Conservation (phyloP, 2,329 filamentous ascomycete genomes). For the Trichoderma sp. region DNA sequence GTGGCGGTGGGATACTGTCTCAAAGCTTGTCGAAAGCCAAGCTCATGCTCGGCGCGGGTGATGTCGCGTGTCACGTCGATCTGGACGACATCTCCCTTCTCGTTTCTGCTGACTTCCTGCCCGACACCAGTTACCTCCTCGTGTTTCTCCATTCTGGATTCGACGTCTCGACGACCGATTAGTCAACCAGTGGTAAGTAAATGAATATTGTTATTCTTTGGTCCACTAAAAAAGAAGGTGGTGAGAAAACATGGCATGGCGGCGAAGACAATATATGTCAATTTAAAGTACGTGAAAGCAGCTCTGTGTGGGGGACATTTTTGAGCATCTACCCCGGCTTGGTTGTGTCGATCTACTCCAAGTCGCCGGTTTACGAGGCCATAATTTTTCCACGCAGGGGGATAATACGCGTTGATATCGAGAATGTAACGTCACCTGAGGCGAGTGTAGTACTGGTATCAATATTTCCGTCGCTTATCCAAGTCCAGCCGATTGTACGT, state of each 20-base stretch:
- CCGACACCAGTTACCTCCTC: neutral
- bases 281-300: neutral
- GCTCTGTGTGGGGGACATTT: conserved; percentile 8
- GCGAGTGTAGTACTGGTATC: neutral
- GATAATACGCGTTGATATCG: neutral
- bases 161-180: neutral
- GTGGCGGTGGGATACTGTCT: conserved; percentile 46
- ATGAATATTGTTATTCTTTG: neutral
- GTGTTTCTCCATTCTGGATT: conserved; percentile 14
- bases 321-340: neutral
- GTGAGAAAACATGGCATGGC: neutral
- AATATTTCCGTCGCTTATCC: conserved; percentile 1
- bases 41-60: conserved; percentile 36
- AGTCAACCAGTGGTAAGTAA: neutral
- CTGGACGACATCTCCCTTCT: conserved; percentile 22
- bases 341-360: neutral
- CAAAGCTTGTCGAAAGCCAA: conserved; percentile 39
- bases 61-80: conserved; percentile 35
- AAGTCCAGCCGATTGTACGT: neutral
- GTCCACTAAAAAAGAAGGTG: neutral
- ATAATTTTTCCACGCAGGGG: neutral
- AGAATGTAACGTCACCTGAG: conserved; percentile 25
- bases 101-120: neutral
- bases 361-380: neutral
- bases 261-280: neutral